Conservation (phyloP, 441 rosid species). For the Aquilaria agallochum region DNA sequence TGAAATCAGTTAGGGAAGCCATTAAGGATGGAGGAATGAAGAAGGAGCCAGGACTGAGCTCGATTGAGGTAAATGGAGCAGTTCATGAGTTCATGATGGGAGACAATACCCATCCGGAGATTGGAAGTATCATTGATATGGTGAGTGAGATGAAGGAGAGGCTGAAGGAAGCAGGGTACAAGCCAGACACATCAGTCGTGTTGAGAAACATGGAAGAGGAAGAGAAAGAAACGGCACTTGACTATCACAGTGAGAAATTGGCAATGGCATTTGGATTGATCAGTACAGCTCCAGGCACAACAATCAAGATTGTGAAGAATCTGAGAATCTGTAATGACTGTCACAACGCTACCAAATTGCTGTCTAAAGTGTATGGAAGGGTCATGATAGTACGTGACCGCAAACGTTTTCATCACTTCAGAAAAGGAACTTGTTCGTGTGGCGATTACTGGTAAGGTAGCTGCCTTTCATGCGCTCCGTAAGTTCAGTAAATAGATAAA, state of each 20-base stretch:
- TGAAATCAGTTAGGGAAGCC: conserved; percentile 20
- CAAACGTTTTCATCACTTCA: conserved; percentile 34
- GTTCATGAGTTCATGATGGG: conserved; percentile 24
- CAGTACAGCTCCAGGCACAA: conserved; percentile 23
- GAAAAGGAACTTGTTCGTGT: conserved; percentile 28
- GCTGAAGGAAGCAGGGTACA: conserved; percentile 21
- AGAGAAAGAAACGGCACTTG: conserved; percentile 20
- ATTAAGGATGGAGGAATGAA: conserved; percentile 21
- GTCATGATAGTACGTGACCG: conserved; percentile 28
- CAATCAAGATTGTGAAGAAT: conserved; percentile 26
- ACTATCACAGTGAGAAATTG: conserved; percentile 29
- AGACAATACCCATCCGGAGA: conserved; percentile 16
- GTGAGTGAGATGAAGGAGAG: conserved; percentile 21
- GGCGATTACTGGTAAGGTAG: conserved; percentile 24
- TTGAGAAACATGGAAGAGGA: conserved; percentile 19
- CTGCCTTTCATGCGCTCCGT: no score
- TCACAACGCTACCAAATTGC: conserved; percentile 28
- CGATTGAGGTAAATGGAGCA: conserved; percentile 23
- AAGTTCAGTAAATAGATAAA: no score
- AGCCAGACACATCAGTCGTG: conserved; percentile 19
- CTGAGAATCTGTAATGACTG: conserved; percentile 32
- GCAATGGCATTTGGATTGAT: conserved; percentile 31
- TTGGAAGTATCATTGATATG: conserved; percentile 16
- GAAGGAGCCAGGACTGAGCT: conserved; percentile 34
- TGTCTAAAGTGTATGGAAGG: conserved; percentile 26